Conservation (phyloP, 2,329 filamentous ascomycete genomes). For the Cercospora brassicicola region DNA sequence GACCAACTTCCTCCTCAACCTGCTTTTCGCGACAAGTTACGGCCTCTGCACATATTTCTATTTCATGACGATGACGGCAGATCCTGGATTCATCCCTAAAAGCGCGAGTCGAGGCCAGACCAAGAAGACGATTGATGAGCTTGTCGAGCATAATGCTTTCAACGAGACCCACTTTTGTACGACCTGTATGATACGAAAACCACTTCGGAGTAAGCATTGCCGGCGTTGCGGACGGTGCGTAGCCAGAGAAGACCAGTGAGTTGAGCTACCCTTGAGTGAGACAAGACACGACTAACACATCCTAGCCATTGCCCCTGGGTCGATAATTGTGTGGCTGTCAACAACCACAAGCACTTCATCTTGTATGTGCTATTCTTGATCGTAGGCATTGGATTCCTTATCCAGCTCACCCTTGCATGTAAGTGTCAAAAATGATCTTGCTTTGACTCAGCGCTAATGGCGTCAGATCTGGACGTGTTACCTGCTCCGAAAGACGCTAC, state of each 20-base stretch:
- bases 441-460: slow-evolving; percentile 4
- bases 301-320: slow-evolving; percentile 96
- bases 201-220: slow-evolving; percentile 93
- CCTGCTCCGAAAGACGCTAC: slow-evolving; percentile 49
- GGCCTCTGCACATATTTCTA: slow-evolving; percentile 81
- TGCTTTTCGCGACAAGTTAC: slow-evolving; percentile 68
- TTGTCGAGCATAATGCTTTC: slow-evolving; percentile 82
- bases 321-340: slow-evolving; percentile 90
- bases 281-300: slow-evolving; percentile 5
- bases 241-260: slow-evolving; percentile 94
- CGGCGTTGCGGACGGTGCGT: slow-evolving; percentile 87
- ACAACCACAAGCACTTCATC: slow-evolving; percentile 95
- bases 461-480: slow-evolving; percentile 42
- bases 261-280: slow-evolving; percentile 26
- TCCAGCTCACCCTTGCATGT: slow-evolving; percentile 74
- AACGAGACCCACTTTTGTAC: slow-evolving; percentile 94
- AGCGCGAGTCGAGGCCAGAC: slow-evolving; percentile 85
- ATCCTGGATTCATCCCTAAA: slow-evolving; percentile 92
- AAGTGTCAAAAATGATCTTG: slow-evolving; percentile 26
- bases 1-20: slow-evolving; percentile 70
- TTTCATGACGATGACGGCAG: slow-evolving; percentile 76
- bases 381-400: slow-evolving; percentile 69
- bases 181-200: slow-evolving; percentile 89
- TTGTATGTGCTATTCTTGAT: slow-evolving; percentile 81
- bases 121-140: slow-evolving; percentile 81